These are phyloP conservation scores for Bruguiera gymnorhiza DNA, from an alignment of 345 rosid genomes.

Conservation along the genomic window DNA sequence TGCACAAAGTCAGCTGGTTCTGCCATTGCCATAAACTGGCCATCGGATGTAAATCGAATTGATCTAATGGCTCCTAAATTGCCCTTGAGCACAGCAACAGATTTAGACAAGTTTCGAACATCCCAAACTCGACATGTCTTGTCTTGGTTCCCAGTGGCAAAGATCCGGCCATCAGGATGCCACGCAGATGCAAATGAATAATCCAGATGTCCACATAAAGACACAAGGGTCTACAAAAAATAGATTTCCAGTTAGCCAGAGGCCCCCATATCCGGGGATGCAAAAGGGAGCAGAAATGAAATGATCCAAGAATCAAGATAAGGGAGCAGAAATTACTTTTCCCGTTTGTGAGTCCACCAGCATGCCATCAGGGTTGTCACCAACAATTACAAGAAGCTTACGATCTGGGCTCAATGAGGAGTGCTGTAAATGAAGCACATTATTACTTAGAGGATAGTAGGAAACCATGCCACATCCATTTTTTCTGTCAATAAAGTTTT, in stretches of 20 bases:
- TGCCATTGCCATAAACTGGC: conserved; percentile 54
- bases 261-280: background rate
- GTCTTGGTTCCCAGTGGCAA: conserved; percentile 68
- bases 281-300: background rate
- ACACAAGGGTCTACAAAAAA: conserved; percentile 35
- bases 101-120: conserved; percentile 45
- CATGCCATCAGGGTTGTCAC: conserved; percentile 46
- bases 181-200: conserved; percentile 65
- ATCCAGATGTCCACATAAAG: conserved; percentile 51
- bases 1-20: conserved; percentile 70
- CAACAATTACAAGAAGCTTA: conserved; percentile 46
- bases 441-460: background rate
- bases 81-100: conserved; percentile 55
- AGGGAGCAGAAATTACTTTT: conserved; percentile 27
- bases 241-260: conserved; percentile 16
- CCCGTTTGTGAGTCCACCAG: conserved; percentile 52
- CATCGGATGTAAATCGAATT: conserved; percentile 54
- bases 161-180: conserved; percentile 53
- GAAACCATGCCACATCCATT: background rate
- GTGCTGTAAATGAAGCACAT: conserved; percentile 31
- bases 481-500: too few relatives aligned
- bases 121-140: conserved; percentile 67
- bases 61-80: conserved; percentile 57
- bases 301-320: background rate
- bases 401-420: conserved; percentile 53